Conservation (phyloP, 768 basidiomycete species). For the Kwoniella sp. region DNA sequence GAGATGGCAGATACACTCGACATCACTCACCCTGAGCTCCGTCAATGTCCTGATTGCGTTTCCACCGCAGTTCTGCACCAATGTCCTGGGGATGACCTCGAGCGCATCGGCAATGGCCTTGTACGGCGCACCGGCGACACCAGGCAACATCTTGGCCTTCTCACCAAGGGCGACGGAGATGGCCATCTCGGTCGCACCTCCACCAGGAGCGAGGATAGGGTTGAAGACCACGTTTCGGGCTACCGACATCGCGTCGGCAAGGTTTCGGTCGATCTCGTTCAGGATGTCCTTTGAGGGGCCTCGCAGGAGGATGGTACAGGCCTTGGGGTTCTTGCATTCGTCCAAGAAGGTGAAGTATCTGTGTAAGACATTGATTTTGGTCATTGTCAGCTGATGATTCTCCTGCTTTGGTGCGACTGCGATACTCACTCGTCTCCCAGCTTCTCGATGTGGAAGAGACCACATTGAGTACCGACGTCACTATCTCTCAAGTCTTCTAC, state of each 20-base stretch:
- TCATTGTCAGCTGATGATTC: not conserved
- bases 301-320: slow-evolving; percentile 95
- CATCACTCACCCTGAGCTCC: slow-evolving; percentile 74
- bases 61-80: slow-evolving; percentile 93
- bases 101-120: slow-evolving; percentile 92
- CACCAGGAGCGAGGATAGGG: slow-evolving; percentile 88
- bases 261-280: slow-evolving; percentile 96
- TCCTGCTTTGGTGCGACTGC: not conserved
- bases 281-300: slow-evolving; percentile 98
- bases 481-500: slow-evolving; percentile 89
- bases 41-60: slow-evolving; percentile 92
- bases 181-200: slow-evolving; percentile 98
- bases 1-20: not conserved
- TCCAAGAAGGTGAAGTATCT: slow-evolving; percentile 97
- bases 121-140: slow-evolving; percentile 89
- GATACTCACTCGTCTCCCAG: slow-evolving; percentile 82
- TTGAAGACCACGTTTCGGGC: slow-evolving; percentile 97
- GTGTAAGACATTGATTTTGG: slow-evolving; percentile 4
- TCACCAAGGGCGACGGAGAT: slow-evolving; percentile 75
- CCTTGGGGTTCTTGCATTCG: slow-evolving; percentile 87
- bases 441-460: slow-evolving; percentile 95
- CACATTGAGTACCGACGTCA: slow-evolving; percentile 90
- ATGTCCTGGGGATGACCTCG: slow-evolving; percentile 93
- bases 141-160: slow-evolving; percentile 76
- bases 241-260: slow-evolving; percentile 96